These are phyloP conservation scores for Aegilops speltoides DNA, from an alignment of 176 grass and related monocot species.

Conservation along the genomic window DNA sequence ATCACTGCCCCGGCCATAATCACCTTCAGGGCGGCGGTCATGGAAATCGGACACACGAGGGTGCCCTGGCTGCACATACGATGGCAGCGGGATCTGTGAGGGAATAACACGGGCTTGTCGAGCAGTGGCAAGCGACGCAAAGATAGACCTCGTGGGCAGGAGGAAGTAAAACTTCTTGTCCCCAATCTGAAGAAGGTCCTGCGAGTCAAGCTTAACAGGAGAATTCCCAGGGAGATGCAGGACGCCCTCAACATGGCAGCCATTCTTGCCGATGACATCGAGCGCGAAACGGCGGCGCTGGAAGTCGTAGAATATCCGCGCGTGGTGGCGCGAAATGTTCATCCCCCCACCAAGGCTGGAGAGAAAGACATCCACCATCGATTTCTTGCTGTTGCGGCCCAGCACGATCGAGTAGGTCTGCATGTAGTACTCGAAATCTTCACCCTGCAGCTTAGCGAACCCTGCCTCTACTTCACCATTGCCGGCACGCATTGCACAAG, in stretches of 20 bases:
- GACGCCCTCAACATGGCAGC: too few relatives aligned
- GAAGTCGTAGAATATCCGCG: conserved; percentile 90
- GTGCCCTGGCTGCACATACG: conserved; percentile 39
- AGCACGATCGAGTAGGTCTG: conserved; percentile 94
- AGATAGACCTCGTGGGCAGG: conserved; percentile 70
- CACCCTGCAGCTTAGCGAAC: too few relatives aligned
- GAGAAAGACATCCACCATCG: conserved; percentile 82
- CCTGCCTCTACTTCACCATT: too few relatives aligned
- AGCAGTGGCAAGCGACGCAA: conserved; percentile 49
- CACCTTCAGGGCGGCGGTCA: conserved; percentile 37
- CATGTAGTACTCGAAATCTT: conserved; percentile 60
- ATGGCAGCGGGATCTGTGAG: conserved; percentile 11
- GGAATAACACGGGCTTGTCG: conserved; percentile 31
- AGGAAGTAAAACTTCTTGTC: conserved; percentile 95
- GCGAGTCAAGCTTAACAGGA: conserved; percentile 76
- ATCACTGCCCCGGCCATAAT: conserved; percentile 46
- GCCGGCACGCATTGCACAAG: too few relatives aligned
- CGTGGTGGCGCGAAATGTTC: conserved; percentile 90
- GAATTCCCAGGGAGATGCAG: too few relatives aligned
- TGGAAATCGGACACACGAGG: conserved; percentile 46
- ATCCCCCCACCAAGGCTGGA: conserved; percentile 76
- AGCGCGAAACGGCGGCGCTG: too few relatives aligned
- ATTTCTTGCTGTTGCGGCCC: conserved; percentile 87
- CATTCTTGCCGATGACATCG: too few relatives aligned
- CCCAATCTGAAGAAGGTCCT: conserved; percentile 89